Base-by-base conservation (phyloP, 345 rosid genomes). In the Durio zibethinus region DNA sequence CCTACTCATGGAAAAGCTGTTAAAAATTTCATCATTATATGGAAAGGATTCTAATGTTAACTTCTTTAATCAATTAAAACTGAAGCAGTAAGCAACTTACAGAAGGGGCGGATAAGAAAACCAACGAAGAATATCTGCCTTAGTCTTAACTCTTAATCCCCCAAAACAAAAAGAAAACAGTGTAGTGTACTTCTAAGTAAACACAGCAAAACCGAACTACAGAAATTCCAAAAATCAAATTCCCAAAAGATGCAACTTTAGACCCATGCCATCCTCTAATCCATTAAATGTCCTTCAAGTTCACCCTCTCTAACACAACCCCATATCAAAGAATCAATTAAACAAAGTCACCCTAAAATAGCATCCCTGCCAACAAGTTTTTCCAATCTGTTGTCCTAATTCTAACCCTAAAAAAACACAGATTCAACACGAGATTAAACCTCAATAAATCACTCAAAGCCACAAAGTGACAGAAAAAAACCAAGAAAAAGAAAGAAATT, bases 231-330 rank as follows among this genome's bases (percentile, higher is more conserved):
- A 11, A 25, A 45, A 29, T 48, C 60, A 23, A 27, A 50, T 29
- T 64, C 14, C 69, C 69, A 36, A 64, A 64, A 23, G 53, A 67
- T 21, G n/a, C 72, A 43, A 67, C 72, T 43, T 25, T 43, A 23
- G 53, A 23, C 35, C 23, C 53, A 67, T 42, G 20, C 4, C 60
- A 43, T 68, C 29, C 18, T 36, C 71, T 38, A 65, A 43, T 33
- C 73, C 36, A 15, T 33, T 48, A 67, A 68, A 42, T 23, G 54
- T 20, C 12, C 35, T 25, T 68, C 73, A 43, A 68, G 4, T 21
- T 68, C 73, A 68, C 48, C 7, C 7, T 36, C 45, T 35, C 45
- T 45, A 48, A 70, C 25, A 47, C 48, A 53, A 54, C 14, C 50
- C 36, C 35, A 23, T 10, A 68, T 68, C 54, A 43, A 68, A 33